phyloP scores from a whole-genome alignment of 2,329 filamentous ascomycete genomes.

The Penicillium thymicola region DNA sequence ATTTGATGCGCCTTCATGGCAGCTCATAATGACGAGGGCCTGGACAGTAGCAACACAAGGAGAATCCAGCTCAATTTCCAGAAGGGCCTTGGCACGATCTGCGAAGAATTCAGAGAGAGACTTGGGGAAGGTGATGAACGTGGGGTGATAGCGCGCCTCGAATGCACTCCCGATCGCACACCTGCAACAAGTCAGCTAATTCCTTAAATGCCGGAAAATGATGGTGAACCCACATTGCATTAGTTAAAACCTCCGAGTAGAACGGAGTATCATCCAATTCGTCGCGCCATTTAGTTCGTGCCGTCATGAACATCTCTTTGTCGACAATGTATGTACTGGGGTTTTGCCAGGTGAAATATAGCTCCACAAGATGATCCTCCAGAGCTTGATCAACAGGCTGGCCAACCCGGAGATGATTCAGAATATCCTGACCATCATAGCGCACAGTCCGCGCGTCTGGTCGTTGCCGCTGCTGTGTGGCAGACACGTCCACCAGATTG shows the following conservation, averaged over 20 bases:
- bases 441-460: slow-evolving; percentile 40
- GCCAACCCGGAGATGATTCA: slow-evolving; percentile 43
- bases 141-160: slow-evolving; percentile 44
- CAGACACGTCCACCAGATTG: slow-evolving; percentile 41
- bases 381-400: slow-evolving; percentile 41
- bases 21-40: slow-evolving; percentile 46
- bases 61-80: slow-evolving; percentile 49
- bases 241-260: slow-evolving; percentile 42
- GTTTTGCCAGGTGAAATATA: slow-evolving; percentile 52
- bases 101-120: slow-evolving; percentile 39
- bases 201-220: neutral
- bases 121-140: slow-evolving; percentile 41
- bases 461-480: slow-evolving; percentile 32
- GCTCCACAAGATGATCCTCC: slow-evolving; percentile 45
- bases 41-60: slow-evolving; percentile 50
- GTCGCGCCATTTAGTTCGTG: slow-evolving; percentile 35
- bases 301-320: slow-evolving; percentile 40
- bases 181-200: slow-evolving; percentile 22
- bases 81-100: slow-evolving; percentile 43
- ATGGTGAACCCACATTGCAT: slow-evolving; percentile 34
- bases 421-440: slow-evolving; percentile 39
- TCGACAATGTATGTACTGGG: slow-evolving; percentile 47
- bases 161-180: slow-evolving; percentile 45
- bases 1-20: slow-evolving; percentile 44
- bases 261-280: slow-evolving; percentile 40